Percentiles rank a stretch among this genome's conserved stretches.
phyloP scores from a whole-genome alignment of 2,329 filamentous ascomycete genomes.

The Fusarium citri region DNA sequence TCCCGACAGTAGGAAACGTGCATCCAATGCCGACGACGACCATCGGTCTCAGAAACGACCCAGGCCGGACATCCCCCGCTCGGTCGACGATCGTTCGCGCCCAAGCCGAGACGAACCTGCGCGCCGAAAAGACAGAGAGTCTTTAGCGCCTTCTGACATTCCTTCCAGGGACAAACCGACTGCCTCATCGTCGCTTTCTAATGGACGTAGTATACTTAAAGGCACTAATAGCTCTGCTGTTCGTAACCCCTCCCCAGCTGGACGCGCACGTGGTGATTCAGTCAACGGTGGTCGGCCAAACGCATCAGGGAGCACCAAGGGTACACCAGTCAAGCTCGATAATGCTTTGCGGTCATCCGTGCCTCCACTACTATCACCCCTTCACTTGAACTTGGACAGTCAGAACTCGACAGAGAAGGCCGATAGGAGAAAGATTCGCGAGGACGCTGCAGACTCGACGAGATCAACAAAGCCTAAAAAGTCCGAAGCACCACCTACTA shows the following conservation, averaged over 20 bases:
- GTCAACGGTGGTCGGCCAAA: slow-evolving; percentile 57
- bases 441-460: slow-evolving; percentile 46
- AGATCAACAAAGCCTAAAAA: slow-evolving; percentile 49
- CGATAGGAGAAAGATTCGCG: slow-evolving; percentile 50
- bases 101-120: slow-evolving; percentile 50
- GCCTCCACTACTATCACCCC: slow-evolving; percentile 65
- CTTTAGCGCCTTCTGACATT: slow-evolving; percentile 46
- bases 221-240: slow-evolving; percentile 40
- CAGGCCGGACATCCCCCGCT: slow-evolving; percentile 54
- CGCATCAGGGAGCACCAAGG: slow-evolving; percentile 49
- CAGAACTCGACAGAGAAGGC: slow-evolving; percentile 50
- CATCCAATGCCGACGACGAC: slow-evolving; percentile 58
- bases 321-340: slow-evolving; percentile 55
- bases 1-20: slow-evolving; percentile 61
- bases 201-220: slow-evolving; percentile 53
- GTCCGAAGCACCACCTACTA: slow-evolving; percentile 39
- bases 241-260: slow-evolving; percentile 51
- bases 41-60: slow-evolving; percentile 60
- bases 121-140: slow-evolving; percentile 49
- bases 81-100: slow-evolving; percentile 49
- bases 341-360: slow-evolving; percentile 55
- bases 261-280: slow-evolving; percentile 55
- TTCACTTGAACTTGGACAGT: slow-evolving; percentile 60
- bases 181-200: slow-evolving; percentile 49
- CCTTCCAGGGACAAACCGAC: slow-evolving; percentile 46